phyloP scores from a whole-genome alignment of 2,329 filamentous ascomycete genomes.

The Tolypocladium ovalisporum region DNA sequence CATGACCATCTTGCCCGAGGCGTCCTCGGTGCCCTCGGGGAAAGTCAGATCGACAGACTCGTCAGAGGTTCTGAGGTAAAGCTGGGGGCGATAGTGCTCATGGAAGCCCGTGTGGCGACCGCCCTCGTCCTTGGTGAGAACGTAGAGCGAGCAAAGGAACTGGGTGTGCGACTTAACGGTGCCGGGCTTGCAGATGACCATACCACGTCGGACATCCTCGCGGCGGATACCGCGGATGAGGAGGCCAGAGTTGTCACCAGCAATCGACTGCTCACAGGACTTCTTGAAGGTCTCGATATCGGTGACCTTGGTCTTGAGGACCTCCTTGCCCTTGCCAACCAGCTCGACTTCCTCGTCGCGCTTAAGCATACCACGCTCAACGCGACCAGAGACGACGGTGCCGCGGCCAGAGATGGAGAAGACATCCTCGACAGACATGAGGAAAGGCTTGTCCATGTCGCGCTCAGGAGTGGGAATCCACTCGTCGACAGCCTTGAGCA shows the following conservation, averaged over 20 bases:
- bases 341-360: conserved; percentile 91
- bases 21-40: conserved; percentile 72
- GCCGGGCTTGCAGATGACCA: conserved; percentile 83
- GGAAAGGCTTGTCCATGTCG: conserved; percentile 95
- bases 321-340: conserved; percentile 68
- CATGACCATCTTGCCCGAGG: conserved; percentile 74
- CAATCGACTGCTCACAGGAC: conserved; percentile 91
- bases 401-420: conserved; percentile 89
- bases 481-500: conserved; percentile 77
- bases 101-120: conserved; percentile 93
- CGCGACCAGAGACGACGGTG: conserved; percentile 92
- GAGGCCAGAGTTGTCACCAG: conserved; percentile 96
- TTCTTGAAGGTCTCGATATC: conserved; percentile 99
- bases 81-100: conserved; percentile 93
- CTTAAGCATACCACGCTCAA: conserved; percentile 92
- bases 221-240: conserved; percentile 92
- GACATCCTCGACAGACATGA: conserved; percentile 95
- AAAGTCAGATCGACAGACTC: conserved; percentile 69
- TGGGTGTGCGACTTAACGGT: conserved; percentile 77
- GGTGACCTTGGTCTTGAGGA: conserved; percentile 98
- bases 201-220: conserved; percentile 88
- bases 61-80: conserved; percentile 90
- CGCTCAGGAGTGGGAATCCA: conserved; percentile 96
- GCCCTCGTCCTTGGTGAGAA: conserved; percentile 95
- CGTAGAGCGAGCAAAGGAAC: conserved; percentile 94